Base-by-base conservation (phyloP, 148 eudicot species). In the Fagopyrum tataricum region DNA sequence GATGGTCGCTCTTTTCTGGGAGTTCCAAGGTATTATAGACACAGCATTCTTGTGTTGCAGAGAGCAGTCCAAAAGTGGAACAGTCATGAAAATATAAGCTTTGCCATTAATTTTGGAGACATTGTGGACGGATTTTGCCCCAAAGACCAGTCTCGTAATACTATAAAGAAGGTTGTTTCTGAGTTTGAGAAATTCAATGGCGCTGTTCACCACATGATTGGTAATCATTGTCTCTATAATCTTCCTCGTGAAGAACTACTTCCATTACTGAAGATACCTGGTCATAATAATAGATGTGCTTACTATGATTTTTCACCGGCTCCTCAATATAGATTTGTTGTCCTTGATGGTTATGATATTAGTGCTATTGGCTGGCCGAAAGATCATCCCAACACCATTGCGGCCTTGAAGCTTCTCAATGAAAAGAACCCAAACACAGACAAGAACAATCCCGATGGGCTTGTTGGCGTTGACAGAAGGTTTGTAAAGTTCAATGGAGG, bases 111-210 rank as follows among this genome's bases (percentile, higher is more conserved):
- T 77, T 87, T 90, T 73, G 99, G 99, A 13, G 99, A 95, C 77
- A 95, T 89, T 76, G 90, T 95, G 31, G 99, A 95, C 73, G 99
- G 99, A 47, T 86, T 84, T 76, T 95, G 99, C 80, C 97, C 99
- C 11, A 92, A 86, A 81, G 90, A 88, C 17, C 86, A 95, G 76
- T 95, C 99, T 69, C 66, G 87, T 37, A 70, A 46, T 52, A 82
- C 99, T 67, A 81, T 87, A 8, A 73, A 84, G 76, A 88, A 81
- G 79, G 78, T 95, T 17, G 79, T 80, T 70, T 42, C 76, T 15
- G 91, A 92, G 77, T 95, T 95, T 56, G 89, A 88, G 24, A 82
- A 47, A 44, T 95, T 90, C 71, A 73, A 85, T 79, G 96, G 97
- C 48, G 85, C 85, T 12, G 90, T 87, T 23, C 83, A 92, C 82